Evolutionary conservation across 345 rosid species (phyloP).

Genomic region (Diplotaxis tenuifolia): DNA sequence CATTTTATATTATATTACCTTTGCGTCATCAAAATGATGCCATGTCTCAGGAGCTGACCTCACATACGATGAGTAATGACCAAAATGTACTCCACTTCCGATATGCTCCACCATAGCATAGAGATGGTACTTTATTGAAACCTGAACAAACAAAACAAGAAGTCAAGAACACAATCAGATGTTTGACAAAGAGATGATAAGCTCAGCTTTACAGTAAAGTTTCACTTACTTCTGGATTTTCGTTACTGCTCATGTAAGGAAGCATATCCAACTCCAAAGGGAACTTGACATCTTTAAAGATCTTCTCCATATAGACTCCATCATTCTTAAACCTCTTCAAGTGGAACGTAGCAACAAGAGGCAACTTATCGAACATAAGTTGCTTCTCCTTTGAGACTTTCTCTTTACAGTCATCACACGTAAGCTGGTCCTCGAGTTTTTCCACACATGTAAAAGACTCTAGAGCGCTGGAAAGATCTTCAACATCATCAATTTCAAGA

Average conservation of each 20-base stretch:
- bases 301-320: slow-evolving; percentile 64
- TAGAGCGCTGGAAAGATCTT: slow-evolving; percentile 53
- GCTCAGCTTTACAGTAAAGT: neutral
- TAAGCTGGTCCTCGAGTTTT: slow-evolving; percentile 61
- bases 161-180: neutral
- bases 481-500: slow-evolving; percentile 68
- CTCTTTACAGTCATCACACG: slow-evolving; percentile 69
- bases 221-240: slow-evolving; percentile 45
- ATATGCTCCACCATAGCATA: slow-evolving; percentile 79
- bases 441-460: slow-evolving; percentile 78
- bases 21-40: slow-evolving; percentile 70
- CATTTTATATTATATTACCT: slow-evolving; percentile 43
- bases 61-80: slow-evolving; percentile 73
- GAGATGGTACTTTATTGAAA: slow-evolving; percentile 54
- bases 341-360: slow-evolving; percentile 72
- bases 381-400: slow-evolving; percentile 74
- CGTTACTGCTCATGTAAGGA: slow-evolving; percentile 51
- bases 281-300: slow-evolving; percentile 60
- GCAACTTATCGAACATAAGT: slow-evolving; percentile 64
- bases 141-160: slow-evolving; percentile 40
- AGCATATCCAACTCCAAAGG: slow-evolving; percentile 80
- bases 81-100: slow-evolving; percentile 54
- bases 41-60: slow-evolving; percentile 70
- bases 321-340: slow-evolving; percentile 86
- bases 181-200: neutral